A percentile compares a stretch with the other conserved stretches of the same genome.
Evolutionary conservation across 78 protist species (phyloP).

Genomic region (Polysphondylium violaceum): DNA sequence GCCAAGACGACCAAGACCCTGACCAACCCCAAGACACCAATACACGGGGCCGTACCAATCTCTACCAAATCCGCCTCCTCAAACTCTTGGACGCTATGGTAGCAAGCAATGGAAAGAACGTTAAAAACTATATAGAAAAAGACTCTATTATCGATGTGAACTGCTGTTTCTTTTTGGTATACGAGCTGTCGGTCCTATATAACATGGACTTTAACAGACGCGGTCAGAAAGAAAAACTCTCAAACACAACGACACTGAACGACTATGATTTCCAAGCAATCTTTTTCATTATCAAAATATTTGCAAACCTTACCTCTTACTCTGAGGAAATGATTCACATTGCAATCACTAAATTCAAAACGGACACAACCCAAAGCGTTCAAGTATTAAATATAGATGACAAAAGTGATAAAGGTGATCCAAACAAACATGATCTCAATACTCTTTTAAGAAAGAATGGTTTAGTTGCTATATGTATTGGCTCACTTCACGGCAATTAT

Average conservation of each 20-base stretch:
- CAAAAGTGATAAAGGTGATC: not conserved
- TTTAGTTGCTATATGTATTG: constrained; percentile 54
- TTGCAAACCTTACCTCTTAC: constrained; percentile 59
- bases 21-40: not conserved
- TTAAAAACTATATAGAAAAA: constrained; percentile 19
- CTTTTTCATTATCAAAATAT: constrained; percentile 54
- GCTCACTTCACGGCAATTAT: constrained; percentile 70
- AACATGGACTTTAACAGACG: constrained; percentile 44
- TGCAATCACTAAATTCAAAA: constrained; percentile 2
- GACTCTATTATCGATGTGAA: constrained; percentile 34
- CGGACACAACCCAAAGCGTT: not conserved
- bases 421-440: constrained; percentile 12
- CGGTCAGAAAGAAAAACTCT: not conserved
- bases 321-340: constrained; percentile 52
- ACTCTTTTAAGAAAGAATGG: constrained; percentile 51
- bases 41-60: constrained; percentile 3
- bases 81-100: constrained; percentile 59
- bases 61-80: constrained; percentile 21
- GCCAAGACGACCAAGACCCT: not conserved
- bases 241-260: not conserved
- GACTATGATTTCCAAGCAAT: constrained; percentile 35
- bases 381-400: too few relatives aligned
- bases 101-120: constrained; percentile 20
- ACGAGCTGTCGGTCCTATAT: constrained; percentile 40
- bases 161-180: constrained; percentile 19